Percentiles rank a stretch among this genome's conserved stretches.
These are phyloP conservation scores for Gleditsia sinensis DNA, from an alignment of 306 rosid genomes.

Conservation along the genomic window DNA sequence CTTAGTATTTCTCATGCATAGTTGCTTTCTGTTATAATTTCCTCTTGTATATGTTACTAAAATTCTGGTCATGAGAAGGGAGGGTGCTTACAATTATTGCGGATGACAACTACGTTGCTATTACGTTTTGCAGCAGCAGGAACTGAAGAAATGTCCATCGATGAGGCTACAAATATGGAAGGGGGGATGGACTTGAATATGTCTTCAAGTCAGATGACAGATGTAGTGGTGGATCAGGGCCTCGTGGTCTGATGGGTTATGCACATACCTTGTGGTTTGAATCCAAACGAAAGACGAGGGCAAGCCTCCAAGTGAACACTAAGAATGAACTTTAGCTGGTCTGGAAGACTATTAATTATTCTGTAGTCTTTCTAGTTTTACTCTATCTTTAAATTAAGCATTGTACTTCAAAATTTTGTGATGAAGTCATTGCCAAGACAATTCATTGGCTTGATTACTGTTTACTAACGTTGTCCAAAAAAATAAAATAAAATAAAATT, in stretches of 20 bases:
- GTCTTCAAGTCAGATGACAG: not conserved
- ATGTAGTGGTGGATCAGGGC: not conserved
- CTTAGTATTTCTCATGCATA: not conserved
- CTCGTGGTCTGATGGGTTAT: not conserved
- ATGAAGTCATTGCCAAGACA: too few relatives aligned
- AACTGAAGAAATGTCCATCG: conserved; percentile 42
- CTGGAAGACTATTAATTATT: too few relatives aligned
- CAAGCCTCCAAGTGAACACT: not conserved
- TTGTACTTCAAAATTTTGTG: too few relatives aligned
- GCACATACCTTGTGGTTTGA: too few relatives aligned
- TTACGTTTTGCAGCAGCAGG: conserved; percentile 39
- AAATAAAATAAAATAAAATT: too few relatives aligned
- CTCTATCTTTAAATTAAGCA: too few relatives aligned
- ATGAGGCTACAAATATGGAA: conserved; percentile 39
- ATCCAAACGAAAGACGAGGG: not conserved
- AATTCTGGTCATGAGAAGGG: not conserved
- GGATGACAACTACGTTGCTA: conserved; percentile 18
- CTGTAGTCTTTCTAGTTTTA: too few relatives aligned
- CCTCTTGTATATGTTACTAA: not conserved
- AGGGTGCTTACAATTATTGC: not conserved
- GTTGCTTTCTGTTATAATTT: conserved; percentile 17
- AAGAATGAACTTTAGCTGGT: too few relatives aligned
- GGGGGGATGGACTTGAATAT: conserved; percentile 35
- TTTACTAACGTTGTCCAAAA: too few relatives aligned
- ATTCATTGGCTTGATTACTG: too few relatives aligned